These are phyloP conservation scores for Nitzschia sp. DNA, from an alignment of 108 stramenopile genomes.

Conservation along the genomic window DNA sequence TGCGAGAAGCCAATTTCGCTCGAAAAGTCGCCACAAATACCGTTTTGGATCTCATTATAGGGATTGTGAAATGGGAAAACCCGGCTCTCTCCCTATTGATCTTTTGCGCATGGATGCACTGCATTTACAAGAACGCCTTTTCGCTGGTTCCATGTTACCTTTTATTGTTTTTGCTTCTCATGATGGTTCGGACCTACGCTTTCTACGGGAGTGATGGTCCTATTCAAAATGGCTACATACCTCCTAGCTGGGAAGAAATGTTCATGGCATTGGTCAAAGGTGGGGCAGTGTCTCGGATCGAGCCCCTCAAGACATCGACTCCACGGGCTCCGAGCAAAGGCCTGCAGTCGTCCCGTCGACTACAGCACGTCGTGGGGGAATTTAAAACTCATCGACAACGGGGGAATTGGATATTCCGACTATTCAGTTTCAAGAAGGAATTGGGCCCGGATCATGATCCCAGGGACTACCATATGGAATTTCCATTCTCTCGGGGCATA, in stretches of 20 bases:
- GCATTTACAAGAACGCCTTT: slow-evolving; percentile 48
- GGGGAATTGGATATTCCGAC: slow-evolving; percentile 23
- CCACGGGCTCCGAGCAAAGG: background rate
- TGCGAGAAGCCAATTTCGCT: slow-evolving; percentile 57
- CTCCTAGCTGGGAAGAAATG: slow-evolving; percentile 60
- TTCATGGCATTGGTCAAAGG: slow-evolving; percentile 28
- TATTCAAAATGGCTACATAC: slow-evolving; percentile 46
- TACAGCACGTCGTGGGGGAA: background rate
- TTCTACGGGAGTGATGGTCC: slow-evolving; percentile 49
- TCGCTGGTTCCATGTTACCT: slow-evolving; percentile 54
- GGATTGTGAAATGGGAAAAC: slow-evolving; percentile 42
- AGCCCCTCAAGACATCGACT: slow-evolving; percentile 29
- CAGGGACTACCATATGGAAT: slow-evolving; percentile 57
- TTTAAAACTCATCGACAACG: slow-evolving; percentile 11
- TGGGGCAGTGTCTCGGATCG: slow-evolving; percentile 25
- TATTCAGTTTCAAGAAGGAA: slow-evolving; percentile 26
- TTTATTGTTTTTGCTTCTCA: slow-evolving; percentile 36
- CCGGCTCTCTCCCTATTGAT: slow-evolving; percentile 46
- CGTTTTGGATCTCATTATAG: slow-evolving; percentile 32
- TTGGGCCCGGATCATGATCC: slow-evolving; percentile 21
- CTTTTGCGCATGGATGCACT: slow-evolving; percentile 75
- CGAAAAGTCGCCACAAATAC: slow-evolving; percentile 10
- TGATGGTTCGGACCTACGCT: slow-evolving; percentile 51
- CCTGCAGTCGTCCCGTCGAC: background rate
- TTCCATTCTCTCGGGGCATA: slow-evolving; percentile 54